Conservation (phyloP, 2,329 filamentous ascomycete species). For the Keithomyces neogunnii region DNA sequence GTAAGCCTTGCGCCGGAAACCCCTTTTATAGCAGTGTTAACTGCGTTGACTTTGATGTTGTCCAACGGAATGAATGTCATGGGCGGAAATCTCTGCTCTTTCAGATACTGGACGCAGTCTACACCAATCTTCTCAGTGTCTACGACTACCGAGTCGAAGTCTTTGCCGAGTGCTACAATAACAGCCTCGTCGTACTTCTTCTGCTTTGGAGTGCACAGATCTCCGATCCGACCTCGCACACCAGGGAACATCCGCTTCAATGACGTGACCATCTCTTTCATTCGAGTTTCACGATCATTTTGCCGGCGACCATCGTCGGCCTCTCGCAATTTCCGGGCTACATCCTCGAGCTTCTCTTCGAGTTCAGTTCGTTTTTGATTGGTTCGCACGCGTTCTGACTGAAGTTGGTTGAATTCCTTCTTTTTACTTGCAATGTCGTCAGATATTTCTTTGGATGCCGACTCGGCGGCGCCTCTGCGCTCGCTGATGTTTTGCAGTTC, state of each 20-base stretch:
- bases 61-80: conserved; percentile 95
- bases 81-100: conserved; percentile 77
- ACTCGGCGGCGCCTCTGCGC: conserved; percentile 55
- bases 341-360: conserved; percentile 82
- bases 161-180: conserved; percentile 80
- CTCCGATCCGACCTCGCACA: conserved; percentile 81
- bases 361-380: conserved; percentile 79
- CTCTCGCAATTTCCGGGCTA: conserved; percentile 71
- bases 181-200: conserved; percentile 95
- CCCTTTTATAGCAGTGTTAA: conserved; percentile 85
- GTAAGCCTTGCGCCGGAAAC: conserved; percentile 79
- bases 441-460: conserved; percentile 56
- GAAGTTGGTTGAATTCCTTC: conserved; percentile 78
- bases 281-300: conserved; percentile 68
- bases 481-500: conserved; percentile 64
- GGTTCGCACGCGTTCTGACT: conserved; percentile 73
- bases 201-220: conserved; percentile 91
- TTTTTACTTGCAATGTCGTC: conserved; percentile 81
- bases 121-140: conserved; percentile 91
- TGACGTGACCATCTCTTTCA: conserved; percentile 75
- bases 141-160: conserved; percentile 91
- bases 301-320: conserved; percentile 80
- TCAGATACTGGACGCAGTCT: conserved; percentile 90
- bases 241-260: conserved; percentile 88
- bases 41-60: conserved; percentile 89